A percentile compares a stretch with the other conserved stretches of the same genome.
Evolutionary conservation across 2,329 filamentous ascomycete genomes (phyloP).

Genomic region (Stachybotrys echinatus): DNA sequence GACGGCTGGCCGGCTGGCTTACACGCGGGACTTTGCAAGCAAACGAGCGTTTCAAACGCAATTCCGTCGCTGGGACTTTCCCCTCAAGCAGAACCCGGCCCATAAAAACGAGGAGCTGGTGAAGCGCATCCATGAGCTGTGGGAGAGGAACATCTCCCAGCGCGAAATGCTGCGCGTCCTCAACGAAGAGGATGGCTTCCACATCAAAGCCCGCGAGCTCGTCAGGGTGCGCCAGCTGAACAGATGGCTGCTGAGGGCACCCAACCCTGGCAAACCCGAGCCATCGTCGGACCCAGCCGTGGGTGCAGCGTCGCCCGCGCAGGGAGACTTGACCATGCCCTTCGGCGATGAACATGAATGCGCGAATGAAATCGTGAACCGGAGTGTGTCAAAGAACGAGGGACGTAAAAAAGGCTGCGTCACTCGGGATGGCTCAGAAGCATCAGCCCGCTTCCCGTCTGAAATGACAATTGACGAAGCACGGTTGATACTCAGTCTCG

Average conservation of each 20-base stretch:
- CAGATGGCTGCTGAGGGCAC: conserved; percentile 59
- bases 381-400: conserved; percentile 8
- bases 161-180: conserved; percentile 68
- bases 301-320: neutral
- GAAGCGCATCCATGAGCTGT: conserved; percentile 67
- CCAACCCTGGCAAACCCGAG: conserved; percentile 50
- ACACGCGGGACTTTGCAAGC: conserved; percentile 32
- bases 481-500: conserved; percentile 62
- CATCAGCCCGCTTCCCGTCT: conserved; percentile 71
- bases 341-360: neutral
- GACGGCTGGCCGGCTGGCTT: neutral
- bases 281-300: conserved; percentile 8
- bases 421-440: conserved; percentile 61
- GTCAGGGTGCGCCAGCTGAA: conserved; percentile 65
- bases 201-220: conserved; percentile 66
- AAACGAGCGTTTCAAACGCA: conserved; percentile 73
- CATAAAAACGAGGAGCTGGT: conserved; percentile 65
- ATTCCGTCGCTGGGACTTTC: conserved; percentile 75
- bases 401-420: conserved; percentile 56
- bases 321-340: neutral
- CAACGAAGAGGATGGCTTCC: conserved; percentile 63
- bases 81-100: conserved; percentile 65
- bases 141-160: conserved; percentile 69
- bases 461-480: conserved; percentile 79
- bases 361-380: neutral